Conservation (phyloP, 345 rosid genomes). For the Eucalyptus regnans region DNA sequence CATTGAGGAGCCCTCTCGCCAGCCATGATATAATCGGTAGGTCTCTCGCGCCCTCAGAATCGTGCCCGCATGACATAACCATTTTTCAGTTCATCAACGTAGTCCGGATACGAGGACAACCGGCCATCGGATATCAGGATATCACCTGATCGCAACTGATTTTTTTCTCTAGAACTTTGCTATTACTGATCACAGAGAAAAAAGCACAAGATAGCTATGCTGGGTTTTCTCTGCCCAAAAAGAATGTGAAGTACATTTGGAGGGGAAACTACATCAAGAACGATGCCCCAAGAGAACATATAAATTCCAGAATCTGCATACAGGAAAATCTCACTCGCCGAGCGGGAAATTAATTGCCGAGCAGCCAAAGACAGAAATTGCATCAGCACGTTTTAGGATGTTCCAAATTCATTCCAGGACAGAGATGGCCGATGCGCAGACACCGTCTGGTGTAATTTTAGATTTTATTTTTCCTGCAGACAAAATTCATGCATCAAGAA, state of each 20-base stretch:
- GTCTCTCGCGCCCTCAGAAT: neutral
- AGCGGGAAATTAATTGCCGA: neutral
- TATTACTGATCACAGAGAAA: neutral
- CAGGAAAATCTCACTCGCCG: neutral
- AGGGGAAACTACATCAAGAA: neutral
- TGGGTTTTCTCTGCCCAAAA: neutral
- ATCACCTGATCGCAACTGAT: neutral
- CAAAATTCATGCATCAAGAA: neutral
- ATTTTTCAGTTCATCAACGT: neutral
- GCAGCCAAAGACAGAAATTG: neutral
- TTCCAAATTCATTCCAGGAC: neutral
- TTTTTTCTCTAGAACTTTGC: neutral
- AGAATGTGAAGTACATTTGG: neutral
- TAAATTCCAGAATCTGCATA: neutral
- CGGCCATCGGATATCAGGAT: neutral
- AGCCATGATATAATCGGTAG: fast-evolving
- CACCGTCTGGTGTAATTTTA: neutral
- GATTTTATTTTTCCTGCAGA: neutral
- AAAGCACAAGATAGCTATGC: neutral
- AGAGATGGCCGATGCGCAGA: neutral
- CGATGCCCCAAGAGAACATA: neutral
- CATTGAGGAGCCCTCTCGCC: neutral
- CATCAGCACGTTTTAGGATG: neutral
- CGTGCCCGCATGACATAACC: neutral
- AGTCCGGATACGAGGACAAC: neutral